These are phyloP conservation scores for Simplicillium sp. DNA, from an alignment of 2,329 filamentous ascomycete species.

Conservation along the genomic window DNA sequence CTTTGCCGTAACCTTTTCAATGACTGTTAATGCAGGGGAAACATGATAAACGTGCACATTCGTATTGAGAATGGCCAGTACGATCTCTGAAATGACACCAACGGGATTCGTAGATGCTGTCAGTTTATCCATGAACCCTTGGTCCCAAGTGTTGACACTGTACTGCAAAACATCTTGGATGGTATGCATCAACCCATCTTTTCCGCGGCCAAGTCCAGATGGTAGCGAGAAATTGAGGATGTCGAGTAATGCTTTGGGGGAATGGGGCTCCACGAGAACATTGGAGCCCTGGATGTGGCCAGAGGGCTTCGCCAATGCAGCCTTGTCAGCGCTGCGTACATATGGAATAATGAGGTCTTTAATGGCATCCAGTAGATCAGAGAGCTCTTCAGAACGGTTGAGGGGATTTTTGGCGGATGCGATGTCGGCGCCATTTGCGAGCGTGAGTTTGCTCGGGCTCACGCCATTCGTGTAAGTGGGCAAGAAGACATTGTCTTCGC, in stretches of 20 bases:
- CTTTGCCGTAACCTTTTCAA: slow-evolving; percentile 75
- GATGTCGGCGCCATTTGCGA: too few relatives aligned
- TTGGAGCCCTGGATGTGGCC: slow-evolving; percentile 37
- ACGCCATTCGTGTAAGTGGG: too few relatives aligned
- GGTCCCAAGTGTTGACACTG: slow-evolving; percentile 95
- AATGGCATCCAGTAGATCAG: slow-evolving; percentile 58
- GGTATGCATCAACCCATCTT: slow-evolving; percentile 63
- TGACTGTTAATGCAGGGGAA: slow-evolving; percentile 75
- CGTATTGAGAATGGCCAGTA: slow-evolving; percentile 81
- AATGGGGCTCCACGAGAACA: slow-evolving; percentile 52
- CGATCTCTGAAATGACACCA: slow-evolving; percentile 76
- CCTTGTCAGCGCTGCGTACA: slow-evolving; percentile 58
- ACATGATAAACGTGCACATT: slow-evolving; percentile 93
- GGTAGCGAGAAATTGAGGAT: slow-evolving; percentile 52
- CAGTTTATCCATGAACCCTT: slow-evolving; percentile 92
- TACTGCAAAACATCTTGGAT: slow-evolving; percentile 67
- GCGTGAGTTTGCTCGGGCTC: too few relatives aligned
- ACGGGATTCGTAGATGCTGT: slow-evolving; percentile 88
- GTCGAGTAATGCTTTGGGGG: slow-evolving; percentile 47
- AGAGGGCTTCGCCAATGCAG: slow-evolving; percentile 38
- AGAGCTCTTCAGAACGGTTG: slow-evolving; percentile 5
- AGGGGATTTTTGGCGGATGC: neutral
- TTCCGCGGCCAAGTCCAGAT: slow-evolving; percentile 43
- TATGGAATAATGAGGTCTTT: slow-evolving; percentile 61
- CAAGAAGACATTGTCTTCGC: neutral